A percentile compares a stretch with the other conserved stretches of the same genome.
Evolutionary conservation across 768 basidiomycete genomes (phyloP).

Genomic region (Lanmaoa rubissima): DNA sequence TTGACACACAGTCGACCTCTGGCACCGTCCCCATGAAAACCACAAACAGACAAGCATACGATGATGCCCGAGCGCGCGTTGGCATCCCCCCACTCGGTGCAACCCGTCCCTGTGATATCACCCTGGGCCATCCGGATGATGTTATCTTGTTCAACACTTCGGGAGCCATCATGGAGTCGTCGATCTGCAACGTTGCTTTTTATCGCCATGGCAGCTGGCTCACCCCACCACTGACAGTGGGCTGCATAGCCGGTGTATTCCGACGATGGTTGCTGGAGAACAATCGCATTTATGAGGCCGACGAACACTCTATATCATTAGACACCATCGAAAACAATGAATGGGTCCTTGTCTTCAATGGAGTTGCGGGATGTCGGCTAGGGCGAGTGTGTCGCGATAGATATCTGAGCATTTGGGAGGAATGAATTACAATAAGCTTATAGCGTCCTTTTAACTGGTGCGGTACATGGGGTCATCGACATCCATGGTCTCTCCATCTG

Average conservation of each 20-base stretch:
- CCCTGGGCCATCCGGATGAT: constrained; percentile 39
- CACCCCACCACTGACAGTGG: constrained; percentile 58
- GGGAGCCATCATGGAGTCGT: constrained; percentile 57
- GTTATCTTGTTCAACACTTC: constrained; percentile 61
- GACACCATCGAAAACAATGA: constrained; percentile 52
- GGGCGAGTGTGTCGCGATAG: constrained; percentile 33
- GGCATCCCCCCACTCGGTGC: constrained; percentile 37
- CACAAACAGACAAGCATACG: constrained; percentile 57
- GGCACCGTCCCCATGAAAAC: constrained; percentile 65
- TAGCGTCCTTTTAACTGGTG: constrained; percentile 18
- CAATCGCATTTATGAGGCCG: constrained; percentile 52
- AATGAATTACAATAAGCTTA: not conserved
- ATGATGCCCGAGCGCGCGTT: constrained; percentile 59
- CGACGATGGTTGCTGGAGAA: constrained; percentile 68
- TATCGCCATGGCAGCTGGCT: constrained; percentile 57
- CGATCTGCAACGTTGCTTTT: constrained; percentile 72
- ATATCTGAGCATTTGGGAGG: not conserved
- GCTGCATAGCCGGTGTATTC: constrained; percentile 72
- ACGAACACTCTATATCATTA: constrained; percentile 40
- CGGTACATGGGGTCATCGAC: constrained; percentile 25
- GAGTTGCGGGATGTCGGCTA: constrained; percentile 65
- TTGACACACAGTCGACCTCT: constrained; percentile 56
- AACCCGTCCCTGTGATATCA: not conserved
- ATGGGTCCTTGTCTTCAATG: constrained; percentile 69
- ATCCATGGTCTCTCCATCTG: constrained; percentile 45